These are phyloP conservation scores for Hypholoma fasciculare DNA, from an alignment of 768 basidiomycete genomes.

Conservation along the genomic window DNA sequence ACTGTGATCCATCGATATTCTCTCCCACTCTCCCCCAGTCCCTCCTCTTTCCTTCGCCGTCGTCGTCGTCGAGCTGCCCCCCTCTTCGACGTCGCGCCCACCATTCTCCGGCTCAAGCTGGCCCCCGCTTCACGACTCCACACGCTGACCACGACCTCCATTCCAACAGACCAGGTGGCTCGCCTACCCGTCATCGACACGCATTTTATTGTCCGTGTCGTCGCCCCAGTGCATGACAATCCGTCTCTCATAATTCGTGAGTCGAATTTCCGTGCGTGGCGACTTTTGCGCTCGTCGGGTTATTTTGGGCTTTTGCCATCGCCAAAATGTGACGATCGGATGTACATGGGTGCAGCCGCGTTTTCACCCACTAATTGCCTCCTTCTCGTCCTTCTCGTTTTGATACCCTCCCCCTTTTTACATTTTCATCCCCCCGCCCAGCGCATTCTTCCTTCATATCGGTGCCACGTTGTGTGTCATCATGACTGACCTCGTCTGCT, in stretches of 20 bases:
- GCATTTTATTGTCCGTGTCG: slow-evolving; percentile 17
- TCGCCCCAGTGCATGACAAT: slow-evolving; percentile 15
- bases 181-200: slow-evolving; percentile 16
- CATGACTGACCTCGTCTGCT: slow-evolving; percentile 25
- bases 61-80: slow-evolving; percentile 44
- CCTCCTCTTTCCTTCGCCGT: slow-evolving; percentile 27
- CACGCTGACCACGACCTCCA: slow-evolving; percentile 43
- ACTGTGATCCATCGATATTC: slow-evolving; percentile 24
- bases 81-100: slow-evolving; percentile 28
- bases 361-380: slow-evolving; percentile 1
- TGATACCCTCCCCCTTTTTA: slow-evolving; percentile 4
- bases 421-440: slow-evolving; percentile 13
- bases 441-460: slow-evolving; percentile 22
- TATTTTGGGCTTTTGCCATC: slow-evolving; percentile 7
- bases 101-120: not conserved
- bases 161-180: slow-evolving; percentile 22
- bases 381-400: slow-evolving; percentile 3
- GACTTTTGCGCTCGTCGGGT: not conserved
- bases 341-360: slow-evolving; percentile 5
- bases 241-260: slow-evolving; percentile 15
- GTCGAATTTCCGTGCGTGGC: slow-evolving; percentile 5
- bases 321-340: slow-evolving; percentile 17
- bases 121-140: slow-evolving; percentile 37
- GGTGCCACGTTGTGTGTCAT: slow-evolving; percentile 20
- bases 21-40: slow-evolving; percentile 26